phyloP scores from a whole-genome alignment of 768 basidiomycete genomes.

The Lentinula sp. region DNA sequence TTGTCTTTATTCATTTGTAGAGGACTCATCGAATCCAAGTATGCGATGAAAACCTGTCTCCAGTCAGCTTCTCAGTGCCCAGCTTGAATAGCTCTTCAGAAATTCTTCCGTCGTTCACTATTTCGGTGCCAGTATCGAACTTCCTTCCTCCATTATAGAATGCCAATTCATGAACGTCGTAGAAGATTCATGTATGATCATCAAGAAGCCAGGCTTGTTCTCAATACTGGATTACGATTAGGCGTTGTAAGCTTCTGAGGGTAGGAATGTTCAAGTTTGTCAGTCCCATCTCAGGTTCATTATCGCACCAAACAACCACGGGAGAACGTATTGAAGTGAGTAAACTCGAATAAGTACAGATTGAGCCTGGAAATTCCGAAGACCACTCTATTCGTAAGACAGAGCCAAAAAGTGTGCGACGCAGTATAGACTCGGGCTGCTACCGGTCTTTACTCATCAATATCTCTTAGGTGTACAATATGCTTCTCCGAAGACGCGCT shows the following conservation, averaged over 20 bases:
- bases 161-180: neutral
- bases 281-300: neutral
- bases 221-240: neutral
- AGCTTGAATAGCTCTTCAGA: neutral
- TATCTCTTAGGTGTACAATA: too few relatives aligned
- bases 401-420: neutral
- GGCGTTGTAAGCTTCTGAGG: neutral
- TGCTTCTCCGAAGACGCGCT: too few relatives aligned
- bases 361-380: neutral
- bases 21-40: neutral
- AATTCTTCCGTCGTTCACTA: neutral
- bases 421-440: too few relatives aligned
- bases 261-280: neutral
- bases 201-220: neutral
- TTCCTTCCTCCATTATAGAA: neutral
- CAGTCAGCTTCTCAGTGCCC: neutral
- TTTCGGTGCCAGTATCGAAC: neutral
- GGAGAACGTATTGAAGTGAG: neutral
- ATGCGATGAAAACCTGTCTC: neutral
- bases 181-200: neutral
- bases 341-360: neutral
- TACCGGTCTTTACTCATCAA: too few relatives aligned
- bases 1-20: too few relatives aligned
- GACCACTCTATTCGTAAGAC: neutral
- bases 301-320: neutral